These are phyloP conservation scores for Inga leiocalycina DNA, from an alignment of 306 rosid species.

Conservation along the genomic window DNA sequence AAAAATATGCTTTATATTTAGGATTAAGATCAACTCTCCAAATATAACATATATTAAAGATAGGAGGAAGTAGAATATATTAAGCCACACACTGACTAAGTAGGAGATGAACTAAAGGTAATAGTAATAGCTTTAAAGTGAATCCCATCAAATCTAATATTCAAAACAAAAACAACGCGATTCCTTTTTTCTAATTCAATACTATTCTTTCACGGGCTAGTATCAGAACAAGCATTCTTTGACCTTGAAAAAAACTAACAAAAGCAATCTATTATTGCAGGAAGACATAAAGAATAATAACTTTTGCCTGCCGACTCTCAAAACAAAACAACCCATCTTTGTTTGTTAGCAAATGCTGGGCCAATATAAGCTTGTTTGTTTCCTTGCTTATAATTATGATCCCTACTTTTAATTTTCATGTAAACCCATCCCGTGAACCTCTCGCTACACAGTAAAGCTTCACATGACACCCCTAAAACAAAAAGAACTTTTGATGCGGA, in stretches of 20 bases:
- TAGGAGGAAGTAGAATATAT: no score
- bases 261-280: background rate
- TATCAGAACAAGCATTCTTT: background rate
- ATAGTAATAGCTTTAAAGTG: no score
- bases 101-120: no score
- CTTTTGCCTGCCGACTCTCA: background rate
- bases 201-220: no score
- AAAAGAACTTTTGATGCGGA: background rate
- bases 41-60: no score
- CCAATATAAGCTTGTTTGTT: background rate
- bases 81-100: no score
- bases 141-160: no score
- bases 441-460: constrained; percentile 35
- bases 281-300: background rate
- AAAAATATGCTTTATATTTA: no score
- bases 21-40: no score
- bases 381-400: constrained; percentile 17
- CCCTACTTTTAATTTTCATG: background rate
- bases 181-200: no score
- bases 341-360: constrained; percentile 20
- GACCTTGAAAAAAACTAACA: background rate
- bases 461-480: constrained; percentile 49
- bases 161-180: no score
- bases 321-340: constrained; percentile 1
- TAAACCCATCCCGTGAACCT: constrained; percentile 45